Evolutionary conservation across 1,284 basidiomycete species (phyloP).

Genomic region (Schizophyllum amplum): DNA sequence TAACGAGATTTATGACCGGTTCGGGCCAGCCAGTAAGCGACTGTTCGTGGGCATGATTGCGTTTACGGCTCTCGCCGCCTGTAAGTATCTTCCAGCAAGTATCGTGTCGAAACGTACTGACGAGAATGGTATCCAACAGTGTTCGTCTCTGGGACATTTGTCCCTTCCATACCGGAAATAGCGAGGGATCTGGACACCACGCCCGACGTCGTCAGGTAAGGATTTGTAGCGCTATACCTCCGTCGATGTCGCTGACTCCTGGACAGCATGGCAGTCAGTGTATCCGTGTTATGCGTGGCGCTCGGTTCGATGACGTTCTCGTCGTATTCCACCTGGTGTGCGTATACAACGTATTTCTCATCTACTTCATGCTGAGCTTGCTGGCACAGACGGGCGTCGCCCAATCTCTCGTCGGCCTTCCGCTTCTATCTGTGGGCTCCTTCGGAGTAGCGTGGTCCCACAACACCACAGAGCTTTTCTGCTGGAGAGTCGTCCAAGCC

Average conservation of each 20-base stretch:
- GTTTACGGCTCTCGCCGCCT: slow-evolving; percentile 37
- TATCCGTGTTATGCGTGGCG: slow-evolving; percentile 35
- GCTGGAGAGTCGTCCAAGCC: slow-evolving; percentile 57
- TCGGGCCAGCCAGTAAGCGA: slow-evolving; percentile 35
- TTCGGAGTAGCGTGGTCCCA: slow-evolving; percentile 47
- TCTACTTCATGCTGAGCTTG: neutral
- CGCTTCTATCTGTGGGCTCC: slow-evolving; percentile 51
- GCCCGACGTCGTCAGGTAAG: slow-evolving; percentile 46
- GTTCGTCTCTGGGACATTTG: slow-evolving; percentile 59
- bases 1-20: slow-evolving; percentile 41
- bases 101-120: neutral
- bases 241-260: neutral
- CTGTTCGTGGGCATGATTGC: slow-evolving; percentile 38
- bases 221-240: slow-evolving; percentile 6
- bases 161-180: slow-evolving; percentile 63
- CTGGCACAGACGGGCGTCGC: slow-evolving; percentile 45
- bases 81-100: slow-evolving; percentile 19
- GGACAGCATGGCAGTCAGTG: slow-evolving; percentile 27
- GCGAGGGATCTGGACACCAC: slow-evolving; percentile 52
- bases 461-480: slow-evolving; percentile 42
- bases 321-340: slow-evolving; percentile 45
- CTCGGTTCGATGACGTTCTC: slow-evolving; percentile 44
- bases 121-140: slow-evolving; percentile 27
- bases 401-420: slow-evolving; percentile 55
- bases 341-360: slow-evolving; percentile 12